Evolutionary conservation across 192 early-diverging fungal species (phyloP).

Genomic region (Gryganskiella cystojenkinii): DNA sequence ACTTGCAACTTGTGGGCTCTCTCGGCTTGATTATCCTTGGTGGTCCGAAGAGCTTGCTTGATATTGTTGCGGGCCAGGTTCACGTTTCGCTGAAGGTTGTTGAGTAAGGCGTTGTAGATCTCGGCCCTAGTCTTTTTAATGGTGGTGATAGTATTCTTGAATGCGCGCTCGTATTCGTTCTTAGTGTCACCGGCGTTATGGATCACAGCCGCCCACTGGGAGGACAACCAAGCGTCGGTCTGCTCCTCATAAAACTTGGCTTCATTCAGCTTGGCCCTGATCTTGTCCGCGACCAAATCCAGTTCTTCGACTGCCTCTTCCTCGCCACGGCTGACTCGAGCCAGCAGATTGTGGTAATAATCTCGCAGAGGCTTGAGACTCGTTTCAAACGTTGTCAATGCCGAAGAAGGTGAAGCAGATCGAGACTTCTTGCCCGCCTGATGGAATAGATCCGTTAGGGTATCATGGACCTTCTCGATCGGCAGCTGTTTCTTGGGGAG

Average conservation of each 20-base stretch:
- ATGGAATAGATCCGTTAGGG: constrained; percentile 6
- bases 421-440: constrained; percentile 31
- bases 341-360: constrained; percentile 16
- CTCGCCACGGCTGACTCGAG: constrained; percentile 18
- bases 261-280: constrained; percentile 41
- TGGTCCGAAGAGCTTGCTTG: constrained; percentile 19
- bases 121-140: constrained; percentile 31
- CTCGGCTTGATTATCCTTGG: constrained; percentile 37
- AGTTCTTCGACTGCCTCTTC: constrained; percentile 21
- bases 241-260: constrained; percentile 50
- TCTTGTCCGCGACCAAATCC: constrained; percentile 30
- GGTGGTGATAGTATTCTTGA: constrained; percentile 30
- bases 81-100: constrained; percentile 23
- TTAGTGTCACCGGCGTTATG: constrained; percentile 34
- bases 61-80: constrained; percentile 34
- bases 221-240: constrained; percentile 40
- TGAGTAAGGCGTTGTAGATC: constrained; percentile 34
- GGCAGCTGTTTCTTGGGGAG: constrained; percentile 44
- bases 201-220: constrained; percentile 43
- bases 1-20: constrained; percentile 30
- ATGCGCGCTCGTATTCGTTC: constrained; percentile 35
- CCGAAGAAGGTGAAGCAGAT: constrained; percentile 26
- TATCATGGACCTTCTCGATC: constrained; percentile 29
- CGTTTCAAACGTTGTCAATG: constrained; percentile 21
- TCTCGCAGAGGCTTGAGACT: constrained; percentile 30